Conservation (phyloP, 495 filamentous ascomycete species). For the Neurospora terricola region DNA sequence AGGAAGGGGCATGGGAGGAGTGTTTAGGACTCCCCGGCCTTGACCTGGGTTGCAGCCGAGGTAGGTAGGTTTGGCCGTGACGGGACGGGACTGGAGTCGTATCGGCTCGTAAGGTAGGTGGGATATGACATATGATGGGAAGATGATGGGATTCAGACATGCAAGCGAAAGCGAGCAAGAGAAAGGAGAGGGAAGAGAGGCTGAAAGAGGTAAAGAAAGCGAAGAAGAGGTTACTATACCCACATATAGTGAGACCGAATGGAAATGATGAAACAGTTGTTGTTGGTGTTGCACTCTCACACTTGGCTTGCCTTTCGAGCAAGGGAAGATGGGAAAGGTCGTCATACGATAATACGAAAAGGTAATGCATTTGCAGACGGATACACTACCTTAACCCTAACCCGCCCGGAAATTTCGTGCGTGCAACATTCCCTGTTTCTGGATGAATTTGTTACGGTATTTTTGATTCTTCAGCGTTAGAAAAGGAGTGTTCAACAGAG, state of each 20-base stretch:
- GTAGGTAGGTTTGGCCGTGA: not conserved
- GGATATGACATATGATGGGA: not conserved
- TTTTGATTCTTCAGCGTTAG: not conserved
- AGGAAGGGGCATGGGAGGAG: slow-evolving; percentile 10
- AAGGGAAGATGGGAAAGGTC: not conserved
- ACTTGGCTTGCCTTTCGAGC: not conserved
- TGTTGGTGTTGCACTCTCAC: not conserved
- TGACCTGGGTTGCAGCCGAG: not conserved
- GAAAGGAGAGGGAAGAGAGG: not conserved
- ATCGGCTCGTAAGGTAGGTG: not conserved
- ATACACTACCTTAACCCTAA: no score
- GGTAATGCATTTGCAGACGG: no score
- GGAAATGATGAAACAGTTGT: not conserved
- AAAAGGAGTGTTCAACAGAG: no score
- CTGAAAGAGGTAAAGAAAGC: not conserved
- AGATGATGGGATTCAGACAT: not conserved
- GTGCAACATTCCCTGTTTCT: not conserved
- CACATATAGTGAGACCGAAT: not conserved
- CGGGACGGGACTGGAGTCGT: not conserved
- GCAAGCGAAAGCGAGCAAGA: not conserved
- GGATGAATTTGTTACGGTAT: not conserved
- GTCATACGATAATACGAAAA: not conserved
- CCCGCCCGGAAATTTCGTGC: not conserved
- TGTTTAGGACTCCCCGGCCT: not conserved
- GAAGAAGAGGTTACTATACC: not conserved